Conservation (phyloP, 176 grass and related monocot species). For the Echinochloa phyllopogon region DNA sequence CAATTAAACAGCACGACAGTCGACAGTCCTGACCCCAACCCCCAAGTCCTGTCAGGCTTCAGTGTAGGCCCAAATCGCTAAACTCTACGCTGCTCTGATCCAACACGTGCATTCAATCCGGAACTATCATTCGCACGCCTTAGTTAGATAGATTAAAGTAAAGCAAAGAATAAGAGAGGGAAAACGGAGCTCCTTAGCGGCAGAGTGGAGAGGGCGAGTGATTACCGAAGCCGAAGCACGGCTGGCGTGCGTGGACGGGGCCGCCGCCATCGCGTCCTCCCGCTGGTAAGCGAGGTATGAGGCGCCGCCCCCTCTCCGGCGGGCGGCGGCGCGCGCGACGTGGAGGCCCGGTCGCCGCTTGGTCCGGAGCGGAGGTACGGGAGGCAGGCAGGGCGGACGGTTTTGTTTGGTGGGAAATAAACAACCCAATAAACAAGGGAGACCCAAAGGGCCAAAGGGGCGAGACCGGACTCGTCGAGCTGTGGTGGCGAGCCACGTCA, state of each 20-base stretch:
- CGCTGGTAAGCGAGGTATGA: neutral
- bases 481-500: neutral
- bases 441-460: neutral
- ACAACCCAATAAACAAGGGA: no score
- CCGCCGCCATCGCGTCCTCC: slow-evolving; percentile 43
- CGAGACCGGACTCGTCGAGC: neutral
- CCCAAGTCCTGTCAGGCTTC: neutral
- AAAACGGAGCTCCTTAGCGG: neutral
- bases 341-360: slow-evolving; percentile 38
- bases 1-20: neutral
- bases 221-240: slow-evolving; percentile 59
- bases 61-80: neutral
- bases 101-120: neutral
- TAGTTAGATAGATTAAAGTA: neutral
- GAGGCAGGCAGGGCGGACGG: neutral
- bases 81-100: neutral
- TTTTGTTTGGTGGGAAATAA: slow-evolving; percentile 41
- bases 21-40: neutral
- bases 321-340: slow-evolving; percentile 5
- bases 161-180: neutral
- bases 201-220: neutral
- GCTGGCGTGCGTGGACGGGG: slow-evolving; percentile 31
- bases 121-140: neutral
- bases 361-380: neutral
- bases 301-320: neutral